Evolutionary conservation across 2,329 filamentous ascomycete genomes (phyloP).

Genomic region (Cytospora piceicola): DNA sequence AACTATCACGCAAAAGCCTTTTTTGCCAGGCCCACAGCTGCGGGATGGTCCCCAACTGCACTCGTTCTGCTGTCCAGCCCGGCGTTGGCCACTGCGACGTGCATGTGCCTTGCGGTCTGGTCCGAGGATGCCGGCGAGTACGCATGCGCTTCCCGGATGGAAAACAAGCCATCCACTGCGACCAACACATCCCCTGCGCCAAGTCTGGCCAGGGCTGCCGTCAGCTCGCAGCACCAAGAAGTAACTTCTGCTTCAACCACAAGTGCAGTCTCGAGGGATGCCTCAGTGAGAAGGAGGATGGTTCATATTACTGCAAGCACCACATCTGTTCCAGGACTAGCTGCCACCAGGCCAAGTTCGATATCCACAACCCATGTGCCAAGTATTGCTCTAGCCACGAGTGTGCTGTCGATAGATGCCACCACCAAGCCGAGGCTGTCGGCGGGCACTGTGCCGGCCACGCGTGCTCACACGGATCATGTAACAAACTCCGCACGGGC

Average conservation of each 20-base stretch:
- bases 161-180: slow-evolving; percentile 19
- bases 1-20: slow-evolving; percentile 7
- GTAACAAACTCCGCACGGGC: neutral
- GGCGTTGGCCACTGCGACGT: slow-evolving; percentile 14
- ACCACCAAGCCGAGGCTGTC: slow-evolving; percentile 5
- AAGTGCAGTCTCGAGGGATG: slow-evolving; percentile 28
- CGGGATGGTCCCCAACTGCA: slow-evolving; percentile 16
- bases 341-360: slow-evolving; percentile 21
- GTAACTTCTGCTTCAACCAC: slow-evolving; percentile 16
- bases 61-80: slow-evolving; percentile 2
- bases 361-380: slow-evolving; percentile 18
- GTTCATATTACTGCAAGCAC: slow-evolving; percentile 25
- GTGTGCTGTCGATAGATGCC: slow-evolving; percentile 14
- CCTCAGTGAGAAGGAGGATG: neutral
- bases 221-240: slow-evolving; percentile 9
- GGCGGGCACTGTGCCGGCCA: slow-evolving; percentile 21
- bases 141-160: slow-evolving; percentile 19
- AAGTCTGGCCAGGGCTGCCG: slow-evolving; percentile 15
- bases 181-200: slow-evolving; percentile 16
- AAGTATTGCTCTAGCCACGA: slow-evolving; percentile 27
- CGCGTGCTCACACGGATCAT: slow-evolving; percentile 19
- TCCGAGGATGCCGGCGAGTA: slow-evolving; percentile 19
- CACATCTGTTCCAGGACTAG: slow-evolving; percentile 21
- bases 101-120: slow-evolving; percentile 21
- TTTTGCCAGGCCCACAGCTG: slow-evolving; percentile 24